Conservation (phyloP, 192 early-diverging fungal species). For the Diversispora eburnea region DNA sequence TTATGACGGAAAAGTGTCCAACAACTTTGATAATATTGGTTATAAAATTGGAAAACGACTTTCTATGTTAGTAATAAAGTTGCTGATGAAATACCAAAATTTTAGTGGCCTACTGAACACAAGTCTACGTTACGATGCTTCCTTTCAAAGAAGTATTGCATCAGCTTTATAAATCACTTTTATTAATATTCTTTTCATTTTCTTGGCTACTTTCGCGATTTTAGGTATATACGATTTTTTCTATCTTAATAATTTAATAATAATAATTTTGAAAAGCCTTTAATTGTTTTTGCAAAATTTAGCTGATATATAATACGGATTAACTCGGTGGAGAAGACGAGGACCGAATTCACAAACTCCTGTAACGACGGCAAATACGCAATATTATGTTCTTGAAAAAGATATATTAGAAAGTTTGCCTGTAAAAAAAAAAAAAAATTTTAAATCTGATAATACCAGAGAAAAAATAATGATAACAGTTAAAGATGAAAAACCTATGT, state of each 20-base stretch:
- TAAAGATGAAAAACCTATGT: background rate
- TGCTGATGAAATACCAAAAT: too few species aligned
- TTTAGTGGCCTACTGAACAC: background rate
- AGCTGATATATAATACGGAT: background rate
- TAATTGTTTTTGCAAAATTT: background rate
- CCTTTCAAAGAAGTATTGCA: background rate
- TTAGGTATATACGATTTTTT: background rate
- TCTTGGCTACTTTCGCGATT: background rate
- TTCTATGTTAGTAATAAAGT: too few species aligned
- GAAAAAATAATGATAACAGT: background rate
- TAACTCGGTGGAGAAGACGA: background rate
- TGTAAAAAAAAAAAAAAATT: background rate
- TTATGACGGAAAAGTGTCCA: too few species aligned
- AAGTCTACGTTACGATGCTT: background rate
- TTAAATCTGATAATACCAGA: background rate
- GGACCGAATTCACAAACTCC: background rate
- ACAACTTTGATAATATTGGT: too few species aligned
- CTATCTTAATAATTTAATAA: background rate
- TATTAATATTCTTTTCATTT: background rate
- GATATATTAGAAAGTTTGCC: background rate
- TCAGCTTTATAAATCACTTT: conserved; percentile 2
- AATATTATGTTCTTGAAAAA: background rate
- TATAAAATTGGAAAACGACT: too few species aligned
- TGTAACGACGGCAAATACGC: background rate
- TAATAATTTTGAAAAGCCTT: background rate